Evolutionary conservation across 495 filamentous ascomycete genomes (phyloP).

Genomic region (Hypomontagnella monticulosa): DNA sequence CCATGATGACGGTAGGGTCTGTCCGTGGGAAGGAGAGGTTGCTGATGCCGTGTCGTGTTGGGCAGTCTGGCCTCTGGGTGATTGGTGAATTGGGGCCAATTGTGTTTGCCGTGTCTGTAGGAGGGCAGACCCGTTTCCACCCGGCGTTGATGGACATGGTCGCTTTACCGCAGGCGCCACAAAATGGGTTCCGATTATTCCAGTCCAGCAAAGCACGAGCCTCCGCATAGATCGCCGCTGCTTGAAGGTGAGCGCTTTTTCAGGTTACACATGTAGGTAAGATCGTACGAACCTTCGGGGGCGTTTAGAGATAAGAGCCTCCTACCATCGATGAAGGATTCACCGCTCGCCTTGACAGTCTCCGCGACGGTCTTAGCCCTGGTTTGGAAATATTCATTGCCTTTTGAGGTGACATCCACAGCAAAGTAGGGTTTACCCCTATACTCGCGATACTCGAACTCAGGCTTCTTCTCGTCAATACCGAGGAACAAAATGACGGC

Average conservation of each 20-base stretch:
- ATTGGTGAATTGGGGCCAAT: constrained; percentile 54
- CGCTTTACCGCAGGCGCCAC: constrained; percentile 79
- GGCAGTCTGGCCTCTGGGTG: constrained; percentile 76
- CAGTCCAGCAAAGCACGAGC: constrained; percentile 91
- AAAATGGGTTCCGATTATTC: constrained; percentile 94
- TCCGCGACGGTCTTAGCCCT: constrained; percentile 61
- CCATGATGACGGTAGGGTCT: constrained; percentile 95
- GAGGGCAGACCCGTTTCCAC: constrained; percentile 89
- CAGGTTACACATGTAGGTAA: background rate
- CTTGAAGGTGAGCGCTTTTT: constrained; percentile 9
- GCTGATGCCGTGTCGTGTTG: constrained; percentile 76
- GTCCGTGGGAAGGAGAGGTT: constrained; percentile 94
- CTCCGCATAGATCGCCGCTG: constrained; percentile 91
- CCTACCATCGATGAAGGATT: constrained; percentile 44
- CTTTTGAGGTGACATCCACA: constrained; percentile 83
- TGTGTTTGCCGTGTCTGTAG: constrained; percentile 69
- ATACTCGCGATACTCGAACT: constrained; percentile 65
- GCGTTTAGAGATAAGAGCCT: constrained; percentile 53
- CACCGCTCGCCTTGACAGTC: constrained; percentile 42
- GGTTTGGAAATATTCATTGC: constrained; percentile 57
- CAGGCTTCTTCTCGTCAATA: constrained; percentile 72
- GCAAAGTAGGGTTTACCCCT: constrained; percentile 85
- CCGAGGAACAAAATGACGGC: constrained; percentile 87
- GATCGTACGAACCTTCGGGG: constrained; percentile 50
- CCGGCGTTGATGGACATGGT: constrained; percentile 90